A percentile compares a stretch with the other conserved stretches of the same genome.
Conservation (phyloP, 2,329 filamentous ascomycete genomes). For the Fusarium palustre region DNA sequence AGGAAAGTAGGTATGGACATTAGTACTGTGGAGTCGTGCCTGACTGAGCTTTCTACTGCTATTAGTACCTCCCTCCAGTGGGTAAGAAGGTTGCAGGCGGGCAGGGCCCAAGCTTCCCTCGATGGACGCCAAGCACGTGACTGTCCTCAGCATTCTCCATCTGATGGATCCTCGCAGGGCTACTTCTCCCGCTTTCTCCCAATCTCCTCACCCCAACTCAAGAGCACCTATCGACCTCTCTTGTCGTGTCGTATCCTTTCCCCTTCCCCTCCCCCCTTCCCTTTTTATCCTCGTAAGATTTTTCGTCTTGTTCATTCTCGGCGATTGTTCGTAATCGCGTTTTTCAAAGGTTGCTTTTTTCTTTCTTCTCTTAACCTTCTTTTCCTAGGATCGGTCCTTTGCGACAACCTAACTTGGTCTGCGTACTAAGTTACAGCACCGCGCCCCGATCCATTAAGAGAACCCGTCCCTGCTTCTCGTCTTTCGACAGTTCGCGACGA, state of each 20-base stretch:
- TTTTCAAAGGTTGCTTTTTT: conserved; percentile 28
- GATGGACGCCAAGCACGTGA: conserved; percentile 28
- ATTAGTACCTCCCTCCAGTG: neutral
- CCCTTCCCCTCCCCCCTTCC: conserved; percentile 34
- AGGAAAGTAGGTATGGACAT: neutral
- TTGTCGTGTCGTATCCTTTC: conserved; percentile 43
- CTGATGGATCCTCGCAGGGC: conserved; percentile 32
- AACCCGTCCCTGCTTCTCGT: conserved; percentile 22
- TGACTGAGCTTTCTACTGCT: neutral
- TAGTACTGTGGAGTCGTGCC: conserved; percentile 1
- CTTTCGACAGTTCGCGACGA: conserved; percentile 38
- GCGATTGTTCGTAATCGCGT: conserved; percentile 34
- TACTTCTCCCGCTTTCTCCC: conserved; percentile 46
- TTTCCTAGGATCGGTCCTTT: conserved; percentile 37
- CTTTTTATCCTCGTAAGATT: conserved; percentile 37
- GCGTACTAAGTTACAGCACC: conserved; percentile 26
- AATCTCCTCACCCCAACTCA: conserved; percentile 38
- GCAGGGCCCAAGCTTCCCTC: conserved; percentile 24
- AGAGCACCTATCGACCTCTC: conserved; percentile 17
- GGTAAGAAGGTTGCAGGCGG: neutral
- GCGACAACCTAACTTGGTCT: conserved; percentile 31
- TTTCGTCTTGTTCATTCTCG: conserved; percentile 39
- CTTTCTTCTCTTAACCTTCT: conserved; percentile 12
- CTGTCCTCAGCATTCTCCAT: conserved; percentile 12
- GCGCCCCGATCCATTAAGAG: conserved; percentile 39